Evolutionary conservation across 495 filamentous ascomycete species (phyloP).

Genomic region (Stereocaulon alpinum): DNA sequence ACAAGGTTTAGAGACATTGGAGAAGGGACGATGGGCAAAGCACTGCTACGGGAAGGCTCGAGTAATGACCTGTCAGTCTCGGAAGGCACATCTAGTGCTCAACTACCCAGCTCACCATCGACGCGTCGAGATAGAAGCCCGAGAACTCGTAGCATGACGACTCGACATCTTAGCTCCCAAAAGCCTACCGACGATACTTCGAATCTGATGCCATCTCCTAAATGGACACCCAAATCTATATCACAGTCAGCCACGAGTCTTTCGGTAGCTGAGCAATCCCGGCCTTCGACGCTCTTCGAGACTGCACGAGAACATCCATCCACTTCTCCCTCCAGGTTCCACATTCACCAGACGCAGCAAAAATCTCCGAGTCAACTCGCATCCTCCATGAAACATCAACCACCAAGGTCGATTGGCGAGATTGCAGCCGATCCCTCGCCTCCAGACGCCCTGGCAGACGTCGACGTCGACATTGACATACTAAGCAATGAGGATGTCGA

Average conservation of each 20-base stretch:
- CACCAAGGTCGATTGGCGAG: constrained; percentile 35
- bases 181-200: background rate
- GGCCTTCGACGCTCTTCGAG: constrained; percentile 22
- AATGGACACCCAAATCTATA: constrained; percentile 10
- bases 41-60: background rate
- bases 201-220: constrained; percentile 9
- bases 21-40: background rate
- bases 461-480: constrained; percentile 35
- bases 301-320: constrained; percentile 19
- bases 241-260: constrained; percentile 8
- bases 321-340: constrained; percentile 4
- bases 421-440: constrained; percentile 39
- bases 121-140: background rate
- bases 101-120: background rate
- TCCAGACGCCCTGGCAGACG: constrained; percentile 25
- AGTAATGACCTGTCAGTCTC: background rate
- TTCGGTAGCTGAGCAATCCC: constrained; percentile 10
- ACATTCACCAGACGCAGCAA: constrained; percentile 13
- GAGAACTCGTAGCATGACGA: background rate
- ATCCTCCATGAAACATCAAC: constrained; percentile 32
- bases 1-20: background rate
- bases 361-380: background rate
- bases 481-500: constrained; percentile 37
- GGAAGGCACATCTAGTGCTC: background rate
- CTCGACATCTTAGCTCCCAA: background rate